Conservation (phyloP, 1,284 basidiomycete species). For the Melampsora allii-populina region DNA sequence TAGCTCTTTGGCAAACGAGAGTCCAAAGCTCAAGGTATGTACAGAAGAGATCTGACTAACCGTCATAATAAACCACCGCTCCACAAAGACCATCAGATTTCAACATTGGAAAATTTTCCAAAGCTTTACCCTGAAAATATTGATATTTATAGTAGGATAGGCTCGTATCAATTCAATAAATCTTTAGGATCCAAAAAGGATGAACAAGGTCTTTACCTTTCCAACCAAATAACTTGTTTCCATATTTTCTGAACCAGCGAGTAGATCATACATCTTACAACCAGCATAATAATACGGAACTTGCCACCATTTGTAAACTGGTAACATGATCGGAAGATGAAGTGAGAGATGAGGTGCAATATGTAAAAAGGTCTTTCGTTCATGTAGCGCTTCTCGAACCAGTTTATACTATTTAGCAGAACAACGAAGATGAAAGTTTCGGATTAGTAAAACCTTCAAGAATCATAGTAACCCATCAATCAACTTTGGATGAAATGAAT, state of each 20-base stretch:
- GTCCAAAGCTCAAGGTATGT: background rate
- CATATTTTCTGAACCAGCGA: conserved; percentile 97
- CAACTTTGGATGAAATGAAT: background rate
- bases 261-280: conserved; percentile 92
- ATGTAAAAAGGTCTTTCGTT: conserved; percentile 88
- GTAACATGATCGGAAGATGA: conserved; percentile 92
- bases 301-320: conserved; percentile 94
- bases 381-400: conserved; percentile 87
- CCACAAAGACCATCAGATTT: conserved; percentile 90
- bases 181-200: background rate
- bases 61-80: conserved; percentile 95
- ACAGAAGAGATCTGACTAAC: conserved; percentile 55
- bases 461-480: background rate
- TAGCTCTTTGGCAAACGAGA: background rate
- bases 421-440: background rate
- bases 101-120: conserved; percentile 95
- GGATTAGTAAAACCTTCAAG: conserved; percentile 1
- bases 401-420: conserved; percentile 74
- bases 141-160: too few species aligned
- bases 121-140: conserved; percentile 67
- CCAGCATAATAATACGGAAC: conserved; percentile 94
- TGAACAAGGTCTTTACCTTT: conserved; percentile 54
- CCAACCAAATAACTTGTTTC: conserved; percentile 91
- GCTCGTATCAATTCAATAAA: background rate
- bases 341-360: conserved; percentile 89